phyloP scores from a whole-genome alignment of 2,329 filamentous ascomycete species.

The Clonostachys chloroleuca region DNA sequence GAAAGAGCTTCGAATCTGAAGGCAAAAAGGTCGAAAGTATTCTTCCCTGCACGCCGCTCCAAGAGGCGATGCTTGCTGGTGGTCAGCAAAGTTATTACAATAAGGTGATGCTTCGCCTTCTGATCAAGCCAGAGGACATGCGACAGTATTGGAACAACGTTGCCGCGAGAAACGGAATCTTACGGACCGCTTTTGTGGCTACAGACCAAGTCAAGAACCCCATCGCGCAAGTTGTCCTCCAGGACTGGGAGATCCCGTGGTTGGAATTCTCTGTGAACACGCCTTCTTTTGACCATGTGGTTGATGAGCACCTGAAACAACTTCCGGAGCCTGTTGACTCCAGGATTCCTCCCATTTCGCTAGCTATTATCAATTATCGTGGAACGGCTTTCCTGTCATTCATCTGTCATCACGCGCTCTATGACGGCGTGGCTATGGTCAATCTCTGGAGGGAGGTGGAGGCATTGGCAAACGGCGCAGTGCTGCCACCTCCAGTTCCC shows the following conservation, averaged over 20 bases:
- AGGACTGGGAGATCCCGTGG: slow-evolving; percentile 36
- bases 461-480: slow-evolving; percentile 37
- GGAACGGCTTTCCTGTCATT: slow-evolving; percentile 36
- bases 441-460: slow-evolving; percentile 69
- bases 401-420: slow-evolving; percentile 74
- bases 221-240: slow-evolving; percentile 69
- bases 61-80: slow-evolving; percentile 76
- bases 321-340: slow-evolving; percentile 38
- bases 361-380: slow-evolving; percentile 30
- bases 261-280: slow-evolving; percentile 19
- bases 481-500: slow-evolving; percentile 42
- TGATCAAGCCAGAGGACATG: slow-evolving; percentile 43
- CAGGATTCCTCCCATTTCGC: slow-evolving; percentile 35
- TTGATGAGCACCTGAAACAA: slow-evolving; percentile 30
- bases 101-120: slow-evolving; percentile 60
- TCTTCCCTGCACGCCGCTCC: slow-evolving; percentile 79
- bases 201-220: slow-evolving; percentile 58
- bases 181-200: slow-evolving; percentile 71
- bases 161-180: slow-evolving; percentile 64
- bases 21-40: slow-evolving; percentile 44
- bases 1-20: slow-evolving; percentile 19
- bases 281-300: slow-evolving; percentile 25
- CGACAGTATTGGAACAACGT: slow-evolving; percentile 58
- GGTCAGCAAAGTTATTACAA: slow-evolving; percentile 64
- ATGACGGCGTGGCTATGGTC: slow-evolving; percentile 77